Conservation (phyloP, 2,329 filamentous ascomycete species). For the Davidsoniella virescens region DNA sequence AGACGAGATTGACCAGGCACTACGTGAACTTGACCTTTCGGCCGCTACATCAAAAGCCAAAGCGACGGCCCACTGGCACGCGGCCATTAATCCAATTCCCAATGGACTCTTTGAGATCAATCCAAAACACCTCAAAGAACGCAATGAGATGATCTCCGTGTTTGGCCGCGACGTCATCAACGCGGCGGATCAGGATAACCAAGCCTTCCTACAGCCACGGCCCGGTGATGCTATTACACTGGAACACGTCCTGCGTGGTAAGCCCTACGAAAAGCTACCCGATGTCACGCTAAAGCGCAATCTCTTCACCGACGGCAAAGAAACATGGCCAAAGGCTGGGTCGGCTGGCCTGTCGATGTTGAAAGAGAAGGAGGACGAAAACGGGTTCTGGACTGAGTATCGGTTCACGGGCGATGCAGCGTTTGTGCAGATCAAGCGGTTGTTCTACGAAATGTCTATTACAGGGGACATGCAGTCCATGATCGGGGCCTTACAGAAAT, state of each 20-base stretch:
- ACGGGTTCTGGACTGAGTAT: constrained; percentile 51
- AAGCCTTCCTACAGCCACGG: constrained; percentile 22
- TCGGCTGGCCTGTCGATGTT: constrained; percentile 77
- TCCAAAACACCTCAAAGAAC: constrained; percentile 61
- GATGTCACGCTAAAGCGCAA: constrained; percentile 62
- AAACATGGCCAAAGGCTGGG: constrained; percentile 68
- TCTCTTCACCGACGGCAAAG: constrained; percentile 71
- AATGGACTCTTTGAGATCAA: constrained; percentile 29
- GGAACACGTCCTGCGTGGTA: constrained; percentile 36
- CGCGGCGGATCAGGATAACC: constrained; percentile 33
- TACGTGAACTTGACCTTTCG: constrained; percentile 31
- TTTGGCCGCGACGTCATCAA: constrained; percentile 43
- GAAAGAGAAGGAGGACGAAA: constrained; percentile 24
- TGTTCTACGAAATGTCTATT: constrained; percentile 64
- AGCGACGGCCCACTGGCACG: not conserved
- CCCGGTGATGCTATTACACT: constrained; percentile 36
- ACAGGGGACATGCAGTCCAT: constrained; percentile 73
- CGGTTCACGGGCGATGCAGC: constrained; percentile 55
- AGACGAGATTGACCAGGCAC: constrained; percentile 40
- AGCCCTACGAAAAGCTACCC: constrained; percentile 46
- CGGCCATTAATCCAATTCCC: not conserved
- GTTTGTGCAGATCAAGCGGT: constrained; percentile 59
- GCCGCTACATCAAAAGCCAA: constrained; percentile 9
- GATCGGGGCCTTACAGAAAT: constrained; percentile 47
- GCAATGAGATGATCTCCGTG: constrained; percentile 70